Conservation (phyloP, 1,284 basidiomycete genomes). For the Naganishia sp. region DNA sequence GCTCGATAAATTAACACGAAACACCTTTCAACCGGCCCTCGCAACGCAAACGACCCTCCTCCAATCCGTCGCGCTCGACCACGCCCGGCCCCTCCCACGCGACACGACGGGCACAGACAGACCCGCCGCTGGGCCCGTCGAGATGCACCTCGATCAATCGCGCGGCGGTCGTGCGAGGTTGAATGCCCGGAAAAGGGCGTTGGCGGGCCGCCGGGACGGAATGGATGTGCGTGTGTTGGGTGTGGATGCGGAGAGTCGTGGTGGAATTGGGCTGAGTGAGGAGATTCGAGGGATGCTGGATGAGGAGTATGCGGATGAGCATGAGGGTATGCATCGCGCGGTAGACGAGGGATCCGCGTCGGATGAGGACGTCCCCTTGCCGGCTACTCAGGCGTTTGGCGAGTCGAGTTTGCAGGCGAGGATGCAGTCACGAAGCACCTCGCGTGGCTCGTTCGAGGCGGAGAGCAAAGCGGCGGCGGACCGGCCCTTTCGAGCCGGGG, state of each 20-base stretch:
- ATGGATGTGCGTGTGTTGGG: slow-evolving; percentile 21
- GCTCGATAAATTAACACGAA: slow-evolving; percentile 22
- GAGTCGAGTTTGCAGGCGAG: slow-evolving; percentile 9
- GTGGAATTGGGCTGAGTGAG: slow-evolving; percentile 19
- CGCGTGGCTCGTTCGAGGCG: slow-evolving; percentile 10
- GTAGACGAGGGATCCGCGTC: slow-evolving; percentile 5
- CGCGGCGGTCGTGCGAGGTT: slow-evolving; percentile 10
- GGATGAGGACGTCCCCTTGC: slow-evolving; percentile 14
- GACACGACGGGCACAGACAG: not conserved
- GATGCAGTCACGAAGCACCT: not conserved
- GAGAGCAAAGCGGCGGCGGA: not conserved
- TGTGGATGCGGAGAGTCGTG: slow-evolving; percentile 22
- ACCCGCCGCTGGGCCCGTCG: not conserved
- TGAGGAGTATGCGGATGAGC: slow-evolving; percentile 20
- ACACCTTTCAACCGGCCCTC: slow-evolving; percentile 19
- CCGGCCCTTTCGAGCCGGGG: slow-evolving; percentile 34
- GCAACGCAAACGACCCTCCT: slow-evolving; percentile 31
- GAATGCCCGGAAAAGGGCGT: slow-evolving; percentile 23
- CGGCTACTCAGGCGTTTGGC: slow-evolving; percentile 31
- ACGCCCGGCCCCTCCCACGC: not conserved
- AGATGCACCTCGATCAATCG: slow-evolving; percentile 19
- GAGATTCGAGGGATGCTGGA: slow-evolving; percentile 21
- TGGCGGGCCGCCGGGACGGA: slow-evolving; percentile 9
- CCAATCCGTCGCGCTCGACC: slow-evolving; percentile 22
- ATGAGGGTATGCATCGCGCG: not conserved